These are phyloP conservation scores for Fusarium sp. DNA, from an alignment of 2,329 filamentous ascomycete species.

Conservation along the genomic window DNA sequence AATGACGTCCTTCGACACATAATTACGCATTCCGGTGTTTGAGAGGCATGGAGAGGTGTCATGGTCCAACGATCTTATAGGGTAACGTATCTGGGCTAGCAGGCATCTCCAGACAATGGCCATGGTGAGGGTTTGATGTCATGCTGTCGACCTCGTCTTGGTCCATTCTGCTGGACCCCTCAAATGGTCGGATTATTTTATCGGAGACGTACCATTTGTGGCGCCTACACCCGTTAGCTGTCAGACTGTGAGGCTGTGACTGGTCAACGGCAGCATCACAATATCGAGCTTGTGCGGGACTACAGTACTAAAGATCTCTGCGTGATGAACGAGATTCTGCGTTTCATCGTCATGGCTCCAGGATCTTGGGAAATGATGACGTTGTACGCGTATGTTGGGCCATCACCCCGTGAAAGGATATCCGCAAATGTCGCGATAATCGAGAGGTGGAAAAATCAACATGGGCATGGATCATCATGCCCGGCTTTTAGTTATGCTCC, in stretches of 20 bases:
- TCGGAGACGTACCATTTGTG: slow-evolving; percentile 24
- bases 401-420: neutral
- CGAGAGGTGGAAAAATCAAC: slow-evolving; percentile 18
- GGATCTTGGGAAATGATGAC: slow-evolving; percentile 25
- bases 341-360: slow-evolving; percentile 22
- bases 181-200: slow-evolving; percentile 1
- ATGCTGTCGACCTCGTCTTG: slow-evolving; percentile 12
- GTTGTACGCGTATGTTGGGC: slow-evolving; percentile 9
- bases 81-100: slow-evolving; percentile 22
- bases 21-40: slow-evolving; percentile 41
- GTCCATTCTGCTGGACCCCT: slow-evolving; percentile 26
- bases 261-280: slow-evolving; percentile 23
- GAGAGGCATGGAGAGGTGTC: slow-evolving; percentile 20
- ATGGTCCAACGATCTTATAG: slow-evolving; percentile 20
- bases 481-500: slow-evolving; percentile 38
- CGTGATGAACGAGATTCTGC: slow-evolving; percentile 18
- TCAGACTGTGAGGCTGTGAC: slow-evolving; percentile 36
- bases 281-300: slow-evolving; percentile 16
- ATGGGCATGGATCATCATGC: slow-evolving; percentile 24
- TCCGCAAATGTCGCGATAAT: slow-evolving; percentile 1
- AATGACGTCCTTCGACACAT: slow-evolving; percentile 46
- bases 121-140: slow-evolving; percentile 35
- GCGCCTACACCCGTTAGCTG: slow-evolving; percentile 29
- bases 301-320: slow-evolving; percentile 14
- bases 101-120: slow-evolving; percentile 25